Evolutionary conservation across 2,329 filamentous ascomycete species (phyloP).

Genomic region (Capronia epimyces): DNA sequence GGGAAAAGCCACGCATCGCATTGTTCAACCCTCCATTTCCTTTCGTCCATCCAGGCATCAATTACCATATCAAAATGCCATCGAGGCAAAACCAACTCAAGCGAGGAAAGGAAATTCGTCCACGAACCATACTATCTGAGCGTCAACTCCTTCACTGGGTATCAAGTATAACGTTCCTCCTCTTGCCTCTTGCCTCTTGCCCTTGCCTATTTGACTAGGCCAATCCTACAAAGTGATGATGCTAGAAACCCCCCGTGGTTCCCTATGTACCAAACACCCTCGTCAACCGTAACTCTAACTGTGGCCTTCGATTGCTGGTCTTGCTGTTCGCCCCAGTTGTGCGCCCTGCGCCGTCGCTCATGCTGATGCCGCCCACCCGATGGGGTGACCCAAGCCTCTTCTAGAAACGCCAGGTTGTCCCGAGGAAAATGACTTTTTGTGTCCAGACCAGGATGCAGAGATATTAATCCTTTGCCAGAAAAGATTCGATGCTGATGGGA

Average conservation of each 20-base stretch:
- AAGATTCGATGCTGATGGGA: slow-evolving; percentile 18
- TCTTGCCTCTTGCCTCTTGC: too few relatives aligned
- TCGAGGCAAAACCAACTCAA: neutral
- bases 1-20: too few relatives aligned
- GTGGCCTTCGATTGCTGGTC: neutral
- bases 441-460: slow-evolving; percentile 25
- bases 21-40: too few relatives aligned
- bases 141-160: neutral
- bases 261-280: neutral
- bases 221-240: too few relatives aligned
- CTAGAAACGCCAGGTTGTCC: slow-evolving; percentile 7
- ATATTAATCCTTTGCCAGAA: slow-evolving; percentile 26
- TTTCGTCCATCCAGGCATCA: neutral
- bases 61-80: neutral
- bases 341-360: slow-evolving; percentile 11
- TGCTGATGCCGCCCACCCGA: neutral
- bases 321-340: neutral
- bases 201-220: too few relatives aligned
- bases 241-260: neutral
- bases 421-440: slow-evolving; percentile 18
- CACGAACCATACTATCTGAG: neutral
- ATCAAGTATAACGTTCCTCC: neutral
- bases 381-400: neutral
- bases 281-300: neutral
- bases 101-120: neutral